Percentiles rank a stretch among this genome's conserved stretches.
Evolutionary conservation across 495 filamentous ascomycete genomes (phyloP).

Genomic region (Aspergillus saccharolyticus): DNA sequence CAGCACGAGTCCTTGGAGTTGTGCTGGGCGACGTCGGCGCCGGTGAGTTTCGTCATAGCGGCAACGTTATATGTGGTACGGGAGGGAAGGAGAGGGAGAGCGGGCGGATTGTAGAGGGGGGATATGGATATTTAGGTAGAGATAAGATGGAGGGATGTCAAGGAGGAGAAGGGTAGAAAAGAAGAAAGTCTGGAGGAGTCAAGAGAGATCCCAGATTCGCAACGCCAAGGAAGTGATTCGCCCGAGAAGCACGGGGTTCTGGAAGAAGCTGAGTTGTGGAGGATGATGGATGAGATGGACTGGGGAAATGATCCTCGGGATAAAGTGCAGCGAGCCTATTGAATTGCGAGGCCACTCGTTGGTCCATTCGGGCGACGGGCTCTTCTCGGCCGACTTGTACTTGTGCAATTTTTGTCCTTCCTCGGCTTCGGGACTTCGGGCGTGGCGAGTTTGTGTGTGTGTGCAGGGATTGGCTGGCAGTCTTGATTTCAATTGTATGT

Average conservation of each 20-base stretch:
- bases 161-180: neutral
- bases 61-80: neutral
- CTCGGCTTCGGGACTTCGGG: neutral
- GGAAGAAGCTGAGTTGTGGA: neutral
- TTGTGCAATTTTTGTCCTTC: neutral
- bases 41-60: slow-evolving; percentile 52
- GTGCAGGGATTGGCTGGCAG: too few species aligned
- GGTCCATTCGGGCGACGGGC: slow-evolving; percentile 1
- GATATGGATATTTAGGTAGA: too few species aligned
- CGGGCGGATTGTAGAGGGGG: slow-evolving; percentile 6
- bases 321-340: neutral
- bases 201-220: neutral
- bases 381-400: slow-evolving; percentile 11
- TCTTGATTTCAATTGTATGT: too few species aligned
- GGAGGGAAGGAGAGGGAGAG: neutral
- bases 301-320: neutral
- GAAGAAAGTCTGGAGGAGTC: neutral
- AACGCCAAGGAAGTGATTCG: neutral
- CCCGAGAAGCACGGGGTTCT: neutral
- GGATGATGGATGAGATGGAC: neutral
- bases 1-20: slow-evolving; percentile 76
- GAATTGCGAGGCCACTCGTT: slow-evolving; percentile 8
- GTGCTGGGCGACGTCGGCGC: slow-evolving; percentile 73
- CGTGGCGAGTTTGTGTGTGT: too few species aligned
- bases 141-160: neutral